phyloP scores from a whole-genome alignment of 2,329 filamentous ascomycete genomes.

The Fusarium tanahbumbuense region DNA sequence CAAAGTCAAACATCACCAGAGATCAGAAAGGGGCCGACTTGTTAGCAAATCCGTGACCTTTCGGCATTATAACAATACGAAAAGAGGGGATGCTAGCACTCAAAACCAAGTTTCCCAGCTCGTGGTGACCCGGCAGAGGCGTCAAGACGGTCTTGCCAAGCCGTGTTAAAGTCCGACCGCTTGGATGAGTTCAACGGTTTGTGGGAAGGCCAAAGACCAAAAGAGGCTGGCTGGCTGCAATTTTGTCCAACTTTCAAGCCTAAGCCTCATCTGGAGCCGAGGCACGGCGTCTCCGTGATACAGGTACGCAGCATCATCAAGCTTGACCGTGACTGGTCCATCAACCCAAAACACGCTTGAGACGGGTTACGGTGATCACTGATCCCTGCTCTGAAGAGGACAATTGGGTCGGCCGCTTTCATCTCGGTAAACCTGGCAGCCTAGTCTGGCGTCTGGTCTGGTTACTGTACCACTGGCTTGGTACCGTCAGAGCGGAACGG shows the following conservation, averaged over 20 bases:
- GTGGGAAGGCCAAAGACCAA: not conserved
- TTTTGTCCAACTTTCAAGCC: not conserved
- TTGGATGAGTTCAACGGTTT: constrained; percentile 27
- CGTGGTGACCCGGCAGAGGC: constrained; percentile 23
- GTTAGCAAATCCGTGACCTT: not conserved
- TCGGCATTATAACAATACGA: constrained; percentile 10
- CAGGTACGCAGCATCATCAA: constrained; percentile 6
- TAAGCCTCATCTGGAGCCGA: constrained; percentile 34
- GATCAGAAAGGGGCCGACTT: not conserved
- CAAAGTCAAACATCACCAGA: not conserved
- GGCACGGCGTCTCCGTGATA: constrained; percentile 45
- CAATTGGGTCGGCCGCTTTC: constrained; percentile 31
- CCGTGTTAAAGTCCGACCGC: constrained; percentile 31
- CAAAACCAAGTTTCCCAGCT: constrained; percentile 32
- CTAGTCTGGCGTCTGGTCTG: not conserved
- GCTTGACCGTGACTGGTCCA: constrained; percentile 24
- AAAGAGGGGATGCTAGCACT: not conserved
- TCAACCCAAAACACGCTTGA: constrained; percentile 44
- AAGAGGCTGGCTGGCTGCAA: constrained; percentile 5
- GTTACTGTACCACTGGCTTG: constrained; percentile 12
- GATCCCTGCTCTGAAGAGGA: constrained; percentile 29
- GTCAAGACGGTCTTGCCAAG: constrained; percentile 22
- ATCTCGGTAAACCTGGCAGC: constrained; percentile 32
- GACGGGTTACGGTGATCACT: constrained; percentile 36
- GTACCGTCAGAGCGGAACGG: constrained; percentile 44